Evolutionary conservation across 768 basidiomycete species (phyloP).

Genomic region (Cubamyces sp.): DNA sequence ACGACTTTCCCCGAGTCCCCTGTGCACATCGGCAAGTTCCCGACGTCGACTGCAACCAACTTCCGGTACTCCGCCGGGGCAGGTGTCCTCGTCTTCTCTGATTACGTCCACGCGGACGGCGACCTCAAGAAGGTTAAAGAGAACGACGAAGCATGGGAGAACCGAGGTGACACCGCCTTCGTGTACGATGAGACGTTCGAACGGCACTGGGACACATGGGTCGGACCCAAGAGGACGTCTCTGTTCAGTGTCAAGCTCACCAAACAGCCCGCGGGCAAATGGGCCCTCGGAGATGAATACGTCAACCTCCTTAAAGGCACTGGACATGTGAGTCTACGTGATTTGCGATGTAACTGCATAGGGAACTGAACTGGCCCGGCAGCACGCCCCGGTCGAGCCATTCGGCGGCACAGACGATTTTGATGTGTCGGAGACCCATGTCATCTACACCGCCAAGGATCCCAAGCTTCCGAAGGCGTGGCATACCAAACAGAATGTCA

Average conservation of each 20-base stretch:
- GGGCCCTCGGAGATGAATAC: constrained; percentile 57
- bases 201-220: constrained; percentile 69
- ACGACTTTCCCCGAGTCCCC: constrained; percentile 44
- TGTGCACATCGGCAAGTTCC: constrained; percentile 63
- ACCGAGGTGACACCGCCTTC: constrained; percentile 68
- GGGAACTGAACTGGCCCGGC: background rate
- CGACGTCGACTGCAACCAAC: constrained; percentile 67
- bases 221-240: constrained; percentile 67
- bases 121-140: constrained; percentile 67
- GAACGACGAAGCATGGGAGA: constrained; percentile 73
- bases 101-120: constrained; percentile 77
- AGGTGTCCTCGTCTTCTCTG: constrained; percentile 81
- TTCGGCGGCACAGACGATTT: constrained; percentile 87
- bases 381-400: constrained; percentile 81
- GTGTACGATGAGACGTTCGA: constrained; percentile 53
- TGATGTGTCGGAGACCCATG: constrained; percentile 65
- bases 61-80: constrained; percentile 65
- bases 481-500: constrained; percentile 90
- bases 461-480: constrained; percentile 72
- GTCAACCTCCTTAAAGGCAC: constrained; percentile 68
- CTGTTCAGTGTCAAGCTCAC: constrained; percentile 70
- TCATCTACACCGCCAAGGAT: constrained; percentile 89
- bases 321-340: constrained; percentile 57
- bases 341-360: background rate
- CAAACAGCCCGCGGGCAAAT: constrained; percentile 52